Evolutionary conservation across 306 rosid species (phyloP), one percentile per base, ranked within the genome.

Genomic region (Sicyos edulis): DNA sequence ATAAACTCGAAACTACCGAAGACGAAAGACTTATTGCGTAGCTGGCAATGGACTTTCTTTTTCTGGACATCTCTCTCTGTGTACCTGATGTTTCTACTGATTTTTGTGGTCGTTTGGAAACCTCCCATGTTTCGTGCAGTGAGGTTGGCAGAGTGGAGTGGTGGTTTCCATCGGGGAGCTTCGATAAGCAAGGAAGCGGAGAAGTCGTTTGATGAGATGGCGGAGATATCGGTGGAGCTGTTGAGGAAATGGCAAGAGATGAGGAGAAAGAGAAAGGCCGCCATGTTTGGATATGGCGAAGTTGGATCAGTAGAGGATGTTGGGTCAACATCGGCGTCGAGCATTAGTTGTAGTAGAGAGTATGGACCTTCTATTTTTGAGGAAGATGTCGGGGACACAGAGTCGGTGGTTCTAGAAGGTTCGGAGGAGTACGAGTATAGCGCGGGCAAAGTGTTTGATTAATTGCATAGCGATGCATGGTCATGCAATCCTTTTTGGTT

Each of bases 21-120:
- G 90, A 21, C 80, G 0, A 88, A 86, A 80, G 81, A 88, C 15
- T 40, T 93, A 40, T 74, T 93, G 53, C 73, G 73, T 20, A 77
- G 81, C 32, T 90, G 98, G 98, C 91, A 78, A 70, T 90, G 96
- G 97, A 87, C 97, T 13, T 82, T 84, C 44, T 93, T 79, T 52
- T 84, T 93, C 57, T 93, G 97, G 98, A 73, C 76, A 1, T 79
- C 96, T 75, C 52, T 90, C 4, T 83, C 80, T 74, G 57, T 79
- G 13, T 93, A 85, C 81, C 24, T 78, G 37, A 7, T 81, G 62
- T 71, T 88, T 58, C 77, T 93, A 5, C 51, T 81, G 70, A 13
- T 80, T 29, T 79, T 87, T 1, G 2, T 88, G 8, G 74, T 55
- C 54, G 83, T 77, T 55, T 87, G 84, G 71, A 87, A 77, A 56